Evolutionary conservation across 805 yeast genomes (phyloP), one percentile per base, ranked within the genome.

Genomic region (Lachancea sp.): DNA sequence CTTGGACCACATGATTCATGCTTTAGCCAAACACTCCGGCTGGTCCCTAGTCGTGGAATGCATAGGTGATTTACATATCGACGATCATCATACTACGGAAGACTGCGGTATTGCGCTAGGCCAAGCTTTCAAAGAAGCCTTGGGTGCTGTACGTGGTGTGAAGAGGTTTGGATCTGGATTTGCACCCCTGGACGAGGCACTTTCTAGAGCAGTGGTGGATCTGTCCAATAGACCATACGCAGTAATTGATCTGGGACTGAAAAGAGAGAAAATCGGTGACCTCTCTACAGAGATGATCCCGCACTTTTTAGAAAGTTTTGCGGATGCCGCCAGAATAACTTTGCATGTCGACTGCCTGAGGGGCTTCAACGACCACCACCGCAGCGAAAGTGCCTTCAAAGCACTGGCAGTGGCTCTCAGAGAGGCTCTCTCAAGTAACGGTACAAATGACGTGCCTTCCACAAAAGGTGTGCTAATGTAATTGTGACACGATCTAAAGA

Each of bases 151-250:
- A 16, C 75, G 77, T 51, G 98, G 98, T 40, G 88, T 90, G 43
- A 85, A 86, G 63, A 74, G 98, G 52, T 92, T 90, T 57, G 98
- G 98, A 12, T 57, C 74, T 31, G 98, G 90, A 1, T 90, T 79
- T 68, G 97, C 97, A 6, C 98, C 98, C 2, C 70, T 92, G 43
- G 98, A 92, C 61, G 98, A 92, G 67, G 97, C 98, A 0, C 71
- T 92, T 44, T 80, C 94, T 45, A 71, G 98, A 39, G 96, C 97
- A 0, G 98, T 92, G n/a, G 87, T 92, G 8, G 98, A 92, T 56
- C 69, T 92, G 45, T 85, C 96, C 13, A 88, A 88, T 61, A 74
- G 98, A 51, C 97, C 98, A 2, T 89, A 66, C 63, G 94, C 96
- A 0, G 92, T 86, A 13, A 71, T 88, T 29, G 96, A 92, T 28